phyloP scores from a whole-genome alignment of 2,329 filamentous ascomycete species.

The Paecilomyces dactylethromorphus region DNA sequence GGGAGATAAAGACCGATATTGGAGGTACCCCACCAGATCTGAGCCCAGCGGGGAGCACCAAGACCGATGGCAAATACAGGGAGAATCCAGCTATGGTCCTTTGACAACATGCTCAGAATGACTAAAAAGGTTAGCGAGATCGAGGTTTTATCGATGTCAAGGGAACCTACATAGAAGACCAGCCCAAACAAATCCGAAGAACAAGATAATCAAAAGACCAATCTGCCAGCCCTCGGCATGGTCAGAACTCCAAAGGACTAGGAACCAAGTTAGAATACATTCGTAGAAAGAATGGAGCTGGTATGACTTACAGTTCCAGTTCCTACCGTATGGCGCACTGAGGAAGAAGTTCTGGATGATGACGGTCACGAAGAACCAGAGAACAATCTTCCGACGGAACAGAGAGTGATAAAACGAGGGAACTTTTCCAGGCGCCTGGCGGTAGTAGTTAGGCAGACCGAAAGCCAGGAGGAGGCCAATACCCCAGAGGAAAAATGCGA shows the following conservation, averaged over 20 bases:
- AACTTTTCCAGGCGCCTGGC: constrained; percentile 56
- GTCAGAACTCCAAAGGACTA: constrained; percentile 52
- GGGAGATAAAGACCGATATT: constrained; percentile 57
- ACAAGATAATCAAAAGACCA: constrained; percentile 42
- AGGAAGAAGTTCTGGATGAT: constrained; percentile 63
- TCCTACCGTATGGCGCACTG: constrained; percentile 59
- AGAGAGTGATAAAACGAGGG: constrained; percentile 60
- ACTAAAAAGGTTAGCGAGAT: constrained; percentile 40
- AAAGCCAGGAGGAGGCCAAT: constrained; percentile 51
- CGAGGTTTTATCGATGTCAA: not conserved
- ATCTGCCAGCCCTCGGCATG: constrained; percentile 53
- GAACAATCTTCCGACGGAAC: constrained; percentile 56
- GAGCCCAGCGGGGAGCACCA: constrained; percentile 58
- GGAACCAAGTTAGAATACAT: not conserved
- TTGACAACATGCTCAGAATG: constrained; percentile 49
- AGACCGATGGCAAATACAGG: constrained; percentile 63
- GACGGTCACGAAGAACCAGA: constrained; percentile 61
- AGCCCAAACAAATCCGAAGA: constrained; percentile 53
- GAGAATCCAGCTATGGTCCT: constrained; percentile 59
- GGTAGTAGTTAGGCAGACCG: constrained; percentile 62
- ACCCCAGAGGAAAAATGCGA: constrained; percentile 52
- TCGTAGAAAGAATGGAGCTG: not conserved
- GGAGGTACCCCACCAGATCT: constrained; percentile 60
- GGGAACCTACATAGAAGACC: constrained; percentile 16
- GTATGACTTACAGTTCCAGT: constrained; percentile 50